Evolutionary conservation across 768 basidiomycete genomes (phyloP).

Genomic region (Termitomyces sp.): DNA sequence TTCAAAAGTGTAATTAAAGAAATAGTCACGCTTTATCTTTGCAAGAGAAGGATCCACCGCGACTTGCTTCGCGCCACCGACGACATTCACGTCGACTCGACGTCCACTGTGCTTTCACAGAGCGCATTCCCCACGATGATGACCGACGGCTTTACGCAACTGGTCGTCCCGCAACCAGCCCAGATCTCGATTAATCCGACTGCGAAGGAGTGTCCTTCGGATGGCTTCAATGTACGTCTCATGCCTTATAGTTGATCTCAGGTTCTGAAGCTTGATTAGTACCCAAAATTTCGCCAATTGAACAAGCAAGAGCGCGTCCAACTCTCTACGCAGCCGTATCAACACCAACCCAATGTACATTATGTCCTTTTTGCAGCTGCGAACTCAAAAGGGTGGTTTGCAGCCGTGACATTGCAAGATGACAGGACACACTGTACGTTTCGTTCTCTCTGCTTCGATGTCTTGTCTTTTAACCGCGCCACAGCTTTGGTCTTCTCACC

Average conservation of each 20-base stretch:
- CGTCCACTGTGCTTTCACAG: neutral
- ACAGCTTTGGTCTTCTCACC: slow-evolving; percentile 60
- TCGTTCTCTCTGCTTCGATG: neutral
- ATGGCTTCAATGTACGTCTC: slow-evolving; percentile 40
- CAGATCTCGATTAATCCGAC: slow-evolving; percentile 32
- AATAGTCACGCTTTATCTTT: neutral
- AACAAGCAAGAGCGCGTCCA: slow-evolving; percentile 62
- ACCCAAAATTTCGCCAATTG: slow-evolving; percentile 41
- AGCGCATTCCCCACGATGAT: neutral
- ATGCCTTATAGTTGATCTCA: slow-evolving; percentile 2
- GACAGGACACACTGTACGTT: slow-evolving; percentile 32
- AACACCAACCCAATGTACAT: slow-evolving; percentile 32
- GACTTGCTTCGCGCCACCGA: slow-evolving; percentile 1
- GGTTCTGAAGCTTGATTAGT: slow-evolving; percentile 25
- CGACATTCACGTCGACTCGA: neutral
- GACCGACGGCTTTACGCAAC: slow-evolving; percentile 33
- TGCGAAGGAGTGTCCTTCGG: slow-evolving; percentile 30
- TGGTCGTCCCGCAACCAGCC: slow-evolving; percentile 29
- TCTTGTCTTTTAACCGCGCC: neutral
- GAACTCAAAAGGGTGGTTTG: slow-evolving; percentile 66
- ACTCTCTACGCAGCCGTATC: slow-evolving; percentile 48
- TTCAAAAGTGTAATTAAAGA: neutral
- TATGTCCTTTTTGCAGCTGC: slow-evolving; percentile 54
- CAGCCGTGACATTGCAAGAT: slow-evolving; percentile 41
- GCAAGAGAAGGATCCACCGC: neutral